phyloP scores from a whole-genome alignment of 225 moss, liverwort and hornwort species.

The Polytrichum commune region DNA sequence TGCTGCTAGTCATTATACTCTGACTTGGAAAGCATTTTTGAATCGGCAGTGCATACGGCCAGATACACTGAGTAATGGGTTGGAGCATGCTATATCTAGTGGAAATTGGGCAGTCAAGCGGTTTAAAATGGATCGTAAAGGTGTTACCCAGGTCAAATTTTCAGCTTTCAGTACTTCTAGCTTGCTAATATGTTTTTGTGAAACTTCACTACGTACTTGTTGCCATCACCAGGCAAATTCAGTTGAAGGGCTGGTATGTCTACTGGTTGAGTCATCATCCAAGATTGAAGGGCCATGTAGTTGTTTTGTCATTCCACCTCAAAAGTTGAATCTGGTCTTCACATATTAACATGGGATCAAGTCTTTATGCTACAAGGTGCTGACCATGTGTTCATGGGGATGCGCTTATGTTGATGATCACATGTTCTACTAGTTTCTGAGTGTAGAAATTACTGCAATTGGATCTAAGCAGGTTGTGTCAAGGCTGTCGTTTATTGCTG shows the following conservation, averaged over 20 bases:
- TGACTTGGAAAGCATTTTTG: slow-evolving; percentile 4
- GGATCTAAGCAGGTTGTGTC: slow-evolving; percentile 72
- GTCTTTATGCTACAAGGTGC: neutral
- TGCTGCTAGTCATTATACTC: no score
- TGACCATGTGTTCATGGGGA: neutral
- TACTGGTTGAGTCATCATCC: no score
- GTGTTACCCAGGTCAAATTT: slow-evolving; percentile 84
- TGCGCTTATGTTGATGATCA: neutral
- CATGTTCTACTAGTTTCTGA: neutral
- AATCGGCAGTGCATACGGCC: slow-evolving; percentile 76
- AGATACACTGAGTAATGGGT: slow-evolving; percentile 84
- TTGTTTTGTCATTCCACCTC: no score
- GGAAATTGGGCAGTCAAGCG: slow-evolving; percentile 99
- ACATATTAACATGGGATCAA: no score
- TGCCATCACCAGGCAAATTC: no score
- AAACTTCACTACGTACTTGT: no score
- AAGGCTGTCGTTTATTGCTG: slow-evolving; percentile 97
- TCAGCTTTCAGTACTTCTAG: no score
- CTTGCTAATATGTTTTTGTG: no score
- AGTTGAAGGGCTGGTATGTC: no score
- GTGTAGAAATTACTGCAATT: slow-evolving; percentile 1
- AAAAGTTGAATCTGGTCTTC: no score
- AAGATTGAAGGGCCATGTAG: no score
- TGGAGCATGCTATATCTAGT: slow-evolving; percentile 99
- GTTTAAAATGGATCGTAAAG: slow-evolving; percentile 99